A percentile compares a stretch with the other conserved stretches of the same genome.
Evolutionary conservation across 192 early-diverging fungal species (phyloP).

Genomic region (Piromyces finnis): DNA sequence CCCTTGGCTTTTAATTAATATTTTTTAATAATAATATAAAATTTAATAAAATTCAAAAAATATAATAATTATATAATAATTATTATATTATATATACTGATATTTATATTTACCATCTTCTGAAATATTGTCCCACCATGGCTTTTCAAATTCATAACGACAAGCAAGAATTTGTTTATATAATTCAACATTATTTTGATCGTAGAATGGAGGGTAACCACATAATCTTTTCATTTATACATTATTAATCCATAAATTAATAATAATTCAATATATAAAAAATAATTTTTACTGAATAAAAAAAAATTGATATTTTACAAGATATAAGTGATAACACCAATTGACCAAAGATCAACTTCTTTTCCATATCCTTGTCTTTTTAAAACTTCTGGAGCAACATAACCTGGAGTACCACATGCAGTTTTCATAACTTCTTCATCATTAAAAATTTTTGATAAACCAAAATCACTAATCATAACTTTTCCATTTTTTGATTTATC

Average conservation of each 20-base stretch:
- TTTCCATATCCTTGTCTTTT: constrained; percentile 66
- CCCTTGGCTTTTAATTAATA: constrained; percentile 37
- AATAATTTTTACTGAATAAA: too few relatives aligned
- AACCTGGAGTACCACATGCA: constrained; percentile 74
- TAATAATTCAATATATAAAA: too few relatives aligned
- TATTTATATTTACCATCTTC: not conserved
- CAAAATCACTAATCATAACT: constrained; percentile 77
- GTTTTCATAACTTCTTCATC: constrained; percentile 53
- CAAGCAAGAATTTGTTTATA: constrained; percentile 2
- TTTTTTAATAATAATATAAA: too few relatives aligned
- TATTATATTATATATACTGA: too few relatives aligned
- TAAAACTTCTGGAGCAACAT: constrained; percentile 62
- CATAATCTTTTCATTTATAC: constrained; percentile 47
- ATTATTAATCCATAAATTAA: too few relatives aligned
- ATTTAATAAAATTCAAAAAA: too few relatives aligned
- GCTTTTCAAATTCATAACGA: constrained; percentile 1
- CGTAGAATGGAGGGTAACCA: constrained; percentile 58
- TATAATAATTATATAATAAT: too few relatives aligned
- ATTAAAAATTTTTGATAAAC: constrained; percentile 22
- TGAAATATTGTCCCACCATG: constrained; percentile 1
- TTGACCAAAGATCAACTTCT: constrained; percentile 85
- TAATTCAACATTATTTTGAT: constrained; percentile 3
- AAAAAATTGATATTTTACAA: too few relatives aligned
- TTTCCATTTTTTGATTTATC: constrained; percentile 35
- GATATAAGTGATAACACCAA: constrained; percentile 81